Evolutionary conservation across 164 flowering plant genomes (phyloP), one percentile per base, ranked within the genome.

Genomic region (Protea cynaroides): DNA sequence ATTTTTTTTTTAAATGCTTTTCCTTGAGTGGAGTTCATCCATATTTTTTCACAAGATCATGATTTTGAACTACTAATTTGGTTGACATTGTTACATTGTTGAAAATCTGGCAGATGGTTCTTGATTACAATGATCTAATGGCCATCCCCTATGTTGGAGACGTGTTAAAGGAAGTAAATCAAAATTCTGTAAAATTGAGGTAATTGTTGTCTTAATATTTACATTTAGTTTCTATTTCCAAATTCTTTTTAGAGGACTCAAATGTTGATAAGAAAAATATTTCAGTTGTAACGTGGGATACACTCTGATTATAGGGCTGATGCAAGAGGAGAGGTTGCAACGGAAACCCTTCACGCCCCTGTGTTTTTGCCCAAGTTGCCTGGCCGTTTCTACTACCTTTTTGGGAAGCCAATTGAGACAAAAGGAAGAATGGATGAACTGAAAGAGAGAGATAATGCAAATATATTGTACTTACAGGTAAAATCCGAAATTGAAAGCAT

Each of bases 381-480:
- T 0, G 98, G 98, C 6, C 85, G 98, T 8, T 76, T 87, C 38
- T 93, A 93, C 75, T 86, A 77, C 74, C 75, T 84, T 51, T 93
- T 88, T 66, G 98, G 97, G 61, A 86, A 88, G 72, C 96, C 97
- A 12, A 82, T 90, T 49, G 71, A 79, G 59, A 90, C 92, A 34
- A 75, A 77, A 37, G 94, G 91, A 47, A 76, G 44, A 61, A 75
- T 74, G 69, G 79, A 80, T 34, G 18, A 71, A 44, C 66, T 85
- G 66, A 81, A 69, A 37, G 80, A 88, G 66, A 82, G 67, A 69
- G 78, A 75, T 18, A 67, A 62, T 13, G 96, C 91, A 59, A 86
- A 75, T 62, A 76, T 71, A 40, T 8, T 89, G 61, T 93, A 93
- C 70, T 54, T 78, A 84, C 79, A 83, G 69, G 66, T 87, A 53